Evolutionary conservation across 768 basidiomycete genomes (phyloP), one percentile per base, ranked within the genome.

Genomic region (Hericium rajendrae): DNA sequence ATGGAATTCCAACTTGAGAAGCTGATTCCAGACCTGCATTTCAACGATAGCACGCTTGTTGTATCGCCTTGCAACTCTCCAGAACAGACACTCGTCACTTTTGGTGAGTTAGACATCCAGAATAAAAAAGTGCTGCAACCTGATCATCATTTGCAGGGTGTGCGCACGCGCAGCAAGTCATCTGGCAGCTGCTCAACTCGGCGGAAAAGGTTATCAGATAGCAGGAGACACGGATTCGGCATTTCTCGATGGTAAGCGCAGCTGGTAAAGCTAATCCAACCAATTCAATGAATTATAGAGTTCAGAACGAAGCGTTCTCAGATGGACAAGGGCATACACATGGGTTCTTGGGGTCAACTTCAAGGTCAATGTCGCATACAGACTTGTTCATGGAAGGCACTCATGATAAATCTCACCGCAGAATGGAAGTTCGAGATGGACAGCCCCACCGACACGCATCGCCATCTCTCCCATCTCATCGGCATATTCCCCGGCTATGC

Each of bases 361-460:
- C 86, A 88, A 80, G 86, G 86, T 85, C 32, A 26, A 54, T 38
- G 8, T 48, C 18, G 39, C 43, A 11, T 6, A 51, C 11, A 48
- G 4, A 22, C 11, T 5, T 58, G 20, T 26, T 12, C 51, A 18
- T 8, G 24, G 32, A 11, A 28, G 48, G 12, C 18, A 41, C 20
- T 55, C 38, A 38, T 48, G 48, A 15, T 48, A 13, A 51, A 39
- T 32, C 26, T n/a, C 39, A 16, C 28, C 13, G n/a, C 59, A 88
- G 88, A 89, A 69, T 90, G 88, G 87, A 90, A 90, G 65, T 68
- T 88, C 20, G 87, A 88, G 56, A 78, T 81, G 65, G 87, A 89
- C 67, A 73, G 68, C 0, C 77, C 75, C 2, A 76, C 71, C 2
- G 87, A 89, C 66, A 83, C 78, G 9, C 87, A 89, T 64, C 83